A percentile compares a stretch with the other conserved stretches of the same genome.
Evolutionary conservation across 306 rosid species (phyloP).

Genomic region (Ammopiptanthus mongolicus): DNA sequence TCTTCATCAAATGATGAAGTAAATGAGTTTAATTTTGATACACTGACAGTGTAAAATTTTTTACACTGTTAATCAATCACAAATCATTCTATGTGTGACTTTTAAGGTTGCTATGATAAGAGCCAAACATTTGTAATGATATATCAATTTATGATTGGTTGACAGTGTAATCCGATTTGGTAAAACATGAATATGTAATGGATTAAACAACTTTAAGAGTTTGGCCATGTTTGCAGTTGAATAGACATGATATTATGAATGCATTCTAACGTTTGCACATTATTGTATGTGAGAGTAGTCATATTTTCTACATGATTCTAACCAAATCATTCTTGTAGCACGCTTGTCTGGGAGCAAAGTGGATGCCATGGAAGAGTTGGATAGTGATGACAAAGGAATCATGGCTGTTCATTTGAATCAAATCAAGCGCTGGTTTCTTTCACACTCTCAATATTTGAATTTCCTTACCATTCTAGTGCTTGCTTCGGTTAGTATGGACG

Average conservation of each 20-base stretch:
- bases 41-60: too few species aligned
- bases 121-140: too few species aligned
- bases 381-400: slow-evolving; percentile 57
- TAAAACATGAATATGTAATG: slow-evolving; percentile 5
- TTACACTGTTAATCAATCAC: too few species aligned
- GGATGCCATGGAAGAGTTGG: slow-evolving; percentile 71
- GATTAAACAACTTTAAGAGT: not conserved
- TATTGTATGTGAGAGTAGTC: not conserved
- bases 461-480: slow-evolving; percentile 75
- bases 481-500: slow-evolving; percentile 87
- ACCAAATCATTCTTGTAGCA: slow-evolving; percentile 45
- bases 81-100: too few species aligned
- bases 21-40: too few species aligned
- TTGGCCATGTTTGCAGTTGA: not conserved
- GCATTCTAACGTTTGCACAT: not conserved
- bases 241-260: not conserved
- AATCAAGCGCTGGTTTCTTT: slow-evolving; percentile 68
- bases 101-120: too few species aligned
- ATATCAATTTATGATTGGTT: too few species aligned
- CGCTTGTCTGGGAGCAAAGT: slow-evolving; percentile 59
- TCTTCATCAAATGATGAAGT: not conserved
- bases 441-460: slow-evolving; percentile 84
- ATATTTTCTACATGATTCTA: slow-evolving; percentile 14
- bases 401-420: slow-evolving; percentile 39
- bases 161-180: too few species aligned